Base-by-base conservation (phyloP, 2,329 filamentous ascomycete species). In the Dothideomycetes sp. region DNA sequence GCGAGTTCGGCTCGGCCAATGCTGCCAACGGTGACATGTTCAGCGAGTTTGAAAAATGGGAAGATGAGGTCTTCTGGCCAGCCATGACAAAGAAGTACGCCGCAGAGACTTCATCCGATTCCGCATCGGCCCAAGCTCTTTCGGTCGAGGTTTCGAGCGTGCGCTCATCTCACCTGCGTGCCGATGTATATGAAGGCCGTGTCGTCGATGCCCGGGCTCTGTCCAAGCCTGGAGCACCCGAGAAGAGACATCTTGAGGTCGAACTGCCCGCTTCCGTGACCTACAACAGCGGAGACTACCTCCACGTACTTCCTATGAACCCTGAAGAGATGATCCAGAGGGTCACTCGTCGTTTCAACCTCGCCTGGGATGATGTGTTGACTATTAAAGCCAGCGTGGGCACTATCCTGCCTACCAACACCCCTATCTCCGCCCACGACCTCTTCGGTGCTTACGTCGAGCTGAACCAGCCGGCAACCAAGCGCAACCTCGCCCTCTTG, bases 201-300 rank as follows among this genome's bases (percentile, higher is more conserved):
- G 76, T 84, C 1, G 46, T 78, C 1, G 65, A 69, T 6, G 69
- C 72, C 29, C 64, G 62, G 33, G 55, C 64, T 0, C 62, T 84
- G 23, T 76, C 71, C 1, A 56, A 69, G 1, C 60, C 64, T 1
- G 68, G 63, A 0, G 69, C 66, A 18, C 64, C 74, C 0, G 63
- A 64, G 25, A 86, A 85, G 64, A 72, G 74, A 20, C 63, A 67
- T 44, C 62, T 69, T 18, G 63, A 67, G 44, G 57, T 69, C 42
- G 57, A 61, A 35, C 52, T 69, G 6, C 65, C 65, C 1, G 59
- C 59, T 1, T 61, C 57, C 6, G 62, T 76, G 66, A 70, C 68
- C 0, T 89, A 88, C 60, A 70, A 73, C 27, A 73, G 80, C 2
- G 84, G 84, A 11, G 84, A 89, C 54, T 89, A 91, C 55, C 70